These are phyloP conservation scores for Aspergillus mulundensis DNA, from an alignment of 495 filamentous ascomycete genomes.

Conservation along the genomic window DNA sequence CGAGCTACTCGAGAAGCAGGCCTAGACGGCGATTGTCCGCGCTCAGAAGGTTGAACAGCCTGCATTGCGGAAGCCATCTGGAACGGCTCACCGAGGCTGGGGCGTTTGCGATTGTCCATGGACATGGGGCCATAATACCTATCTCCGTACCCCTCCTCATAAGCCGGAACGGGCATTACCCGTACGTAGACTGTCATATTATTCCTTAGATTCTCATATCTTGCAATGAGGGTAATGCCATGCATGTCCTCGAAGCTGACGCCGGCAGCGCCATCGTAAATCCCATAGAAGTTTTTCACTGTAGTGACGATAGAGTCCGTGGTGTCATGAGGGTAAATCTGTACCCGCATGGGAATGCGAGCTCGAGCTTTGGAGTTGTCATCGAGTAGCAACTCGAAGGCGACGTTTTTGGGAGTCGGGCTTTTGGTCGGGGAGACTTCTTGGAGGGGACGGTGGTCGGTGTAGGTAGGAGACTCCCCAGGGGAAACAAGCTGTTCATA, in stretches of 20 bases:
- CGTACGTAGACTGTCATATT: slow-evolving; percentile 88
- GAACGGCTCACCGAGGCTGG: slow-evolving; percentile 53
- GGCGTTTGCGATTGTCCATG: slow-evolving; percentile 42
- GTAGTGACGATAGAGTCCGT: slow-evolving; percentile 95
- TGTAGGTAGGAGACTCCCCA: slow-evolving; percentile 30
- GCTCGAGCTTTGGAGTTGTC: slow-evolving; percentile 68
- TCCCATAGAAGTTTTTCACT: slow-evolving; percentile 95
- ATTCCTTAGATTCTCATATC: slow-evolving; percentile 88
- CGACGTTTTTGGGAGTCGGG: slow-evolving; percentile 68
- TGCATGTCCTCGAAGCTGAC: slow-evolving; percentile 88
- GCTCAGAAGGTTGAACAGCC: slow-evolving; percentile 46
- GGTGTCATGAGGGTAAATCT: slow-evolving; percentile 87
- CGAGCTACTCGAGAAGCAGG: slow-evolving; percentile 63
- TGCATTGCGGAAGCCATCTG: slow-evolving; percentile 51
- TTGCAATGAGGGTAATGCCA: slow-evolving; percentile 83
- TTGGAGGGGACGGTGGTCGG: slow-evolving; percentile 30
- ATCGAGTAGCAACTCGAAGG: slow-evolving; percentile 79
- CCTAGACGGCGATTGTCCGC: slow-evolving; percentile 57
- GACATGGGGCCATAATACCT: slow-evolving; percentile 36
- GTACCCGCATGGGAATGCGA: slow-evolving; percentile 83
- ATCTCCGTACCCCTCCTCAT: slow-evolving; percentile 33
- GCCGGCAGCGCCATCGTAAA: slow-evolving; percentile 70
- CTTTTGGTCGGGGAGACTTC: slow-evolving; percentile 44
- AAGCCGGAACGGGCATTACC: slow-evolving; percentile 61
- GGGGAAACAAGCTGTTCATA: slow-evolving; percentile 41